Evolutionary conservation across 2,329 filamentous ascomycete genomes (phyloP), one percentile per base, ranked within the genome.

Genomic region (Elsinoe perseae): DNA sequence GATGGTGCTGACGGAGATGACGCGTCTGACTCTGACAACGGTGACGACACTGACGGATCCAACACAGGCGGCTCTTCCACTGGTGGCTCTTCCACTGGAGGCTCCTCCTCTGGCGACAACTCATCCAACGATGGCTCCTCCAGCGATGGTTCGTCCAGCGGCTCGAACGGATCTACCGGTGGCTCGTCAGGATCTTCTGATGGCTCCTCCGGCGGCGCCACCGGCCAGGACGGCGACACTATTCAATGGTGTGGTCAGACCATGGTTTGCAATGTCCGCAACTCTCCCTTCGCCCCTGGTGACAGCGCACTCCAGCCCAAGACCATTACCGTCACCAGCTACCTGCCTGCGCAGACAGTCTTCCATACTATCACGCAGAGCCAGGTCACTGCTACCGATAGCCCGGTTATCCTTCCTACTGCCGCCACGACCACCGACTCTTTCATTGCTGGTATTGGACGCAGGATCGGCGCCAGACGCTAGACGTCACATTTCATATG

Each of bases 271-370:
- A 38, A 52, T 30, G 48, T 52, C 28, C 48, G 48, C 48, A 52
- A 52, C 48, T 52, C 48, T 34, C 48, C 48, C 18, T 52, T 52
- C 48, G 48, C 28, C n/a, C n/a, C 28, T 12, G 48, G 48, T 12
- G 48, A 52, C 48, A 36, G 28, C 28, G 48, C 48, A n/a, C 48
- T 52, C 6, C 48, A 36, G 10, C 16, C 12, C 48, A 34, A 52
- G 48, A 52, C 48, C 30, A 38, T 52, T 30, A 52, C 48, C 30
- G 48, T 52, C 30, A 52, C 48, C 48, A 52, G 48, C 48, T 52
- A 52, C 30, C 48, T 34, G 6, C 48, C 48, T 23, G 48, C 48
- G 21, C 48, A 52, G 48, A 52, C 48, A n/a, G 48, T 52, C 30
- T 52, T 52, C 30, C 48, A 52, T 30, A 52, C 48, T 12, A 38